phyloP scores from a whole-genome alignment of 768 basidiomycete genomes.

The Austroboletus festivus region DNA sequence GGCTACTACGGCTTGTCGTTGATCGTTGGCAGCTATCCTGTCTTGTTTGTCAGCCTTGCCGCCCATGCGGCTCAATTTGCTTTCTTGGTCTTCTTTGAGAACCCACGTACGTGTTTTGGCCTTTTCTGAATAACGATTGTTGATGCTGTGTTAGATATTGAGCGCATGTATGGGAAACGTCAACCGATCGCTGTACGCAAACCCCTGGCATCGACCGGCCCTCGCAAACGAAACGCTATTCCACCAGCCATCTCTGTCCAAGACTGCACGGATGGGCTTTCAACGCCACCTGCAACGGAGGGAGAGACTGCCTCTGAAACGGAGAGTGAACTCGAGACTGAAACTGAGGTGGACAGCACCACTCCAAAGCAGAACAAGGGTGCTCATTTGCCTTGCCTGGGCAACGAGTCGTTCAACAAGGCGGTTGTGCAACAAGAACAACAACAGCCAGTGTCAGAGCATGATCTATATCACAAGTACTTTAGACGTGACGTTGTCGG shows the following conservation, averaged over 20 bases:
- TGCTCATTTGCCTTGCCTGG: background rate
- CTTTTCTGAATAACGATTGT: background rate
- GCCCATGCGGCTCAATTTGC: conserved; percentile 96
- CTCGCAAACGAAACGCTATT: conserved; percentile 13
- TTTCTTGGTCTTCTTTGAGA: conserved; percentile 94
- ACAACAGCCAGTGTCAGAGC: conserved; percentile 53
- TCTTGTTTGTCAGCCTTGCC: conserved; percentile 89
- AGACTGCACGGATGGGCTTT: conserved; percentile 32
- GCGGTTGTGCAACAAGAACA: background rate
- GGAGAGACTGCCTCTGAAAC: conserved; percentile 74
- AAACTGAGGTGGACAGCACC: conserved; percentile 47
- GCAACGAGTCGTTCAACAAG: conserved; percentile 7
- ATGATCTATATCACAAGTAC: conserved; percentile 87
- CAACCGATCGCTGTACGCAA: conserved; percentile 86
- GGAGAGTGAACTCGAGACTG: conserved; percentile 65
- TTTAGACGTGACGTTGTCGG: conserved; percentile 86
- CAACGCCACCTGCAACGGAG: conserved; percentile 66
- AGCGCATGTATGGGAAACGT: conserved; percentile 88
- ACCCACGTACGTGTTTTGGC: conserved; percentile 70
- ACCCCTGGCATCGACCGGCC: conserved; percentile 44
- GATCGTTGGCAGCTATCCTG: conserved; percentile 83
- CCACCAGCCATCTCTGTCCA: conserved; percentile 13
- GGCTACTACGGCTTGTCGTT: conserved; percentile 96
- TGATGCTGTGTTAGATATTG: conserved; percentile 62
- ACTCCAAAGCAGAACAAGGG: conserved; percentile 7